Percentiles rank a stretch among this genome's conserved stretches.
These are phyloP conservation scores for Psilocybe sp. DNA, from an alignment of 768 basidiomycete genomes.

Conservation along the genomic window DNA sequence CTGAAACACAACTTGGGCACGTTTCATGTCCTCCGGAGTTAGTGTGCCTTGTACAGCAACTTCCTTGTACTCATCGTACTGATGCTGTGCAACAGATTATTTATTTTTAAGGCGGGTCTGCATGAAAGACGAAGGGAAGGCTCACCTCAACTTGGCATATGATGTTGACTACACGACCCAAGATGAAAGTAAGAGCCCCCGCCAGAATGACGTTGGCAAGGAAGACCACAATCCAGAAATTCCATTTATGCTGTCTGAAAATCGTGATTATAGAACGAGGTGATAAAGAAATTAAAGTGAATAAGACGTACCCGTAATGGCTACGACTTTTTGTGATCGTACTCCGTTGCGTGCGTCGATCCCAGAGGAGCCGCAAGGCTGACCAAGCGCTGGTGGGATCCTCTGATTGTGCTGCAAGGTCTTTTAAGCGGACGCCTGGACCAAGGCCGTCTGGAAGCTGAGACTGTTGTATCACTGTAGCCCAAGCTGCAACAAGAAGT, in stretches of 20 bases:
- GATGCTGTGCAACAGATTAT: slow-evolving; percentile 22
- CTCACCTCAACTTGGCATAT: slow-evolving; percentile 24
- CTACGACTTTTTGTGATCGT: slow-evolving; percentile 25
- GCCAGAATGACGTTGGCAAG: slow-evolving; percentile 26
- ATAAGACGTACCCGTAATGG: slow-evolving; percentile 33
- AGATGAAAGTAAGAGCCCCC: slow-evolving; percentile 28
- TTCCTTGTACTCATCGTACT: slow-evolving; percentile 29
- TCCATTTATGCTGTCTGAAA: slow-evolving; percentile 34
- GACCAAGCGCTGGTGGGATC: slow-evolving; percentile 26
- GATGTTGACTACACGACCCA: slow-evolving; percentile 36
- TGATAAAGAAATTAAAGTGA: not conserved
- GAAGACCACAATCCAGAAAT: slow-evolving; percentile 33
- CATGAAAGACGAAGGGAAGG: not conserved
- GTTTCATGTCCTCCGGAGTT: slow-evolving; percentile 29
- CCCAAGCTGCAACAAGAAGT: too few species aligned
- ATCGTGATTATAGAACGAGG: not conserved
- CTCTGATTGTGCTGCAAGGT: slow-evolving; percentile 30
- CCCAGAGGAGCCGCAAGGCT: slow-evolving; percentile 33
- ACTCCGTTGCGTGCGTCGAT: slow-evolving; percentile 28
- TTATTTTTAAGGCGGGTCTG: not conserved
- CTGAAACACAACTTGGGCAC: slow-evolving; percentile 17
- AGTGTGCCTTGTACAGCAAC: slow-evolving; percentile 31
- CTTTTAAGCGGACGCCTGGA: slow-evolving; percentile 33
- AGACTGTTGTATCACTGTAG: slow-evolving; percentile 42
- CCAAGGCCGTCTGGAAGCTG: slow-evolving; percentile 17